These are phyloP conservation scores for Exophiala sideris DNA, from an alignment of 2,329 filamentous ascomycete genomes.

Conservation along the genomic window DNA sequence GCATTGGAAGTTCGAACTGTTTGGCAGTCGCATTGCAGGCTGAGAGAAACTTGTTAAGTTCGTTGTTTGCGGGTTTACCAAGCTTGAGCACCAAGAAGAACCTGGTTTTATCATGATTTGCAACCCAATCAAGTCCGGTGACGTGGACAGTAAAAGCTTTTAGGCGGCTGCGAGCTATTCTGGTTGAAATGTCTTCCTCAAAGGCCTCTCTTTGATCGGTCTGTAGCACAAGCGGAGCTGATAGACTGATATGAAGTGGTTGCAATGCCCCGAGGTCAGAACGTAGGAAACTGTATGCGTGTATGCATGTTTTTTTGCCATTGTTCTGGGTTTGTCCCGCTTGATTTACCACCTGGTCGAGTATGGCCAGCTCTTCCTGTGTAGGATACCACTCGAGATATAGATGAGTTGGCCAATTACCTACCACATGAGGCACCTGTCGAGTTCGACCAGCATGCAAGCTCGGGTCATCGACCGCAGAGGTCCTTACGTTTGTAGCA, in stretches of 20 bases:
- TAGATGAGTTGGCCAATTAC: conserved; percentile 89
- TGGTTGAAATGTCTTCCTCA: conserved; percentile 51
- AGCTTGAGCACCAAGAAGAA: conserved; percentile 81
- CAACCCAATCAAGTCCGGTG: conserved; percentile 59
- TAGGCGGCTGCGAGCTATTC: conserved; percentile 35
- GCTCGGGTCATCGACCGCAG: conserved; percentile 74
- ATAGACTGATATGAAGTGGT: conserved; percentile 88
- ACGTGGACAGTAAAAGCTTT: conserved; percentile 50
- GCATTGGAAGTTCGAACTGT: conserved; percentile 61
- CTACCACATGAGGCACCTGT: conserved; percentile 75
- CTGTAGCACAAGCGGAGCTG: conserved; percentile 70
- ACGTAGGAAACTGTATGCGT: conserved; percentile 61
- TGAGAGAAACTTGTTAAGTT: conserved; percentile 61
- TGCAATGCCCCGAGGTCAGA: conserved; percentile 74
- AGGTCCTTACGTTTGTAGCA: conserved; percentile 72
- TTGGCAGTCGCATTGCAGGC: conserved; percentile 64
- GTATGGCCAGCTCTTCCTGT: conserved; percentile 33
- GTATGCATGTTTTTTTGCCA: neutral
- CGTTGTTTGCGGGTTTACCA: conserved; percentile 45
- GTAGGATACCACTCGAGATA: conserved; percentile 79
- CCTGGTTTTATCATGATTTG: conserved; percentile 64
- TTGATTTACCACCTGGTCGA: conserved; percentile 32
- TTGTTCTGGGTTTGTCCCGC: neutral
- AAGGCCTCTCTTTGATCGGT: conserved; percentile 72
- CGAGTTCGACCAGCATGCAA: conserved; percentile 83